A percentile compares a stretch with the other conserved stretches of the same genome.
phyloP scores from a whole-genome alignment of 805 yeast genomes.

The Saccharomyces jurei region DNA sequence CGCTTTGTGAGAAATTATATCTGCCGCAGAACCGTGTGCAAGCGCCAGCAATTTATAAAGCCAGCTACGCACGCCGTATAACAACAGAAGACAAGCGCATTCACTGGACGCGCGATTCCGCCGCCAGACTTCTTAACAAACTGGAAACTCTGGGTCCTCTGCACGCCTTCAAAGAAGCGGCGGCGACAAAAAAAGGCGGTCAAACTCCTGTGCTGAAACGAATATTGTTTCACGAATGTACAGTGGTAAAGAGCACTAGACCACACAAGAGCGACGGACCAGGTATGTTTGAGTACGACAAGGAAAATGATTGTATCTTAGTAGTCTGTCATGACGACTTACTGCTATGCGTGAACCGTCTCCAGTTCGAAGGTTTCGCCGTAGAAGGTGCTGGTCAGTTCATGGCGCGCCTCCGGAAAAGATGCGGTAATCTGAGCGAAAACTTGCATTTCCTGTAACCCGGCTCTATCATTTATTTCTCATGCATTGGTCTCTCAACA shows the following conservation, averaged over 20 bases:
- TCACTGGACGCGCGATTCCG: conserved; percentile 37
- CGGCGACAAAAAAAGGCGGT: conserved; percentile 29
- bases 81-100: conserved; percentile 36
- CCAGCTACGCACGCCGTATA: conserved; percentile 51
- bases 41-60: conserved; percentile 9
- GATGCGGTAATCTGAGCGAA: conserved; percentile 27
- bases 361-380: conserved; percentile 51
- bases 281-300: conserved; percentile 28
- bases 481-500: not conserved
- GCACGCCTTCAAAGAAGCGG: conserved; percentile 36
- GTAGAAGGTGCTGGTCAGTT: conserved; percentile 42
- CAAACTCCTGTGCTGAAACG: conserved; percentile 30
- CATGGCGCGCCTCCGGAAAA: conserved; percentile 35
- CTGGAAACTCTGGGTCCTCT: conserved; percentile 51
- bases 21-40: conserved; percentile 4
- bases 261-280: conserved; percentile 5
- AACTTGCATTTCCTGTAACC: not conserved
- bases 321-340: conserved; percentile 40
- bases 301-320: conserved; percentile 22
- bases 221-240: conserved; percentile 41
- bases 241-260: conserved; percentile 1
- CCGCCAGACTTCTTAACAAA: conserved; percentile 36
- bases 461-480: not conserved
- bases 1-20: conserved; percentile 32
- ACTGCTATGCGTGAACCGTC: conserved; percentile 26